Conservation (phyloP, 805 yeast species). For the Yamadazyma scolyti region DNA sequence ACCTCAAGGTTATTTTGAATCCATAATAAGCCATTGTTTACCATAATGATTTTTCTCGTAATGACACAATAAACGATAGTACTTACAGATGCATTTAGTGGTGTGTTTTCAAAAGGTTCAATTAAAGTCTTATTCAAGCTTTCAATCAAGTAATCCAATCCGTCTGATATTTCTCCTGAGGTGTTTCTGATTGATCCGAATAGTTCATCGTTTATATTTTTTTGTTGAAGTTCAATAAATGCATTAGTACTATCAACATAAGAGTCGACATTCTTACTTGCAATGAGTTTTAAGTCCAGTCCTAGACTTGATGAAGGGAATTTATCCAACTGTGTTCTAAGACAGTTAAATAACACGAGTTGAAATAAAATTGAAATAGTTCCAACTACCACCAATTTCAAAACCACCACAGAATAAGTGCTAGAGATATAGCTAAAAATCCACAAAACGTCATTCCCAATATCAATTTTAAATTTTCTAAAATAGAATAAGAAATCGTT, state of each 20-base stretch:
- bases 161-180: conserved; percentile 54
- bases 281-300: conserved; percentile 1
- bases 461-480: conserved; percentile 7
- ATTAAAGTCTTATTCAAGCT: conserved; percentile 58
- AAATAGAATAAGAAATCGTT: conserved; percentile 11
- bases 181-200: conserved; percentile 64
- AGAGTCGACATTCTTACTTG: conserved; percentile 2
- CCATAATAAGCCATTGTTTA: conserved; percentile 80
- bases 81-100: conserved; percentile 58
- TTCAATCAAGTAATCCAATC: conserved; percentile 54
- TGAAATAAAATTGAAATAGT: conserved; percentile 53
- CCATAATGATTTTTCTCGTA: conserved; percentile 62
- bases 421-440: conserved; percentile 49
- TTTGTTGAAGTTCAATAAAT: conserved; percentile 48
- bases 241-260: conserved; percentile 43
- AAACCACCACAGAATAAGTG: conserved; percentile 44
- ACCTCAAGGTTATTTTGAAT: conserved; percentile 59
- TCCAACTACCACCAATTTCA: conserved; percentile 58
- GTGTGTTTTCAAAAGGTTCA: conserved; percentile 63
- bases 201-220: conserved; percentile 54
- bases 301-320: conserved; percentile 5
- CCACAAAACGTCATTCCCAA: conserved; percentile 32
- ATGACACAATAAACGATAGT: conserved; percentile 76
- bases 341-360: conserved; percentile 36
- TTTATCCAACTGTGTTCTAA: conserved; percentile 14